phyloP scores from a whole-genome alignment of 371 early-diverging fungal genomes.

The Catenaria anguillulae region DNA sequence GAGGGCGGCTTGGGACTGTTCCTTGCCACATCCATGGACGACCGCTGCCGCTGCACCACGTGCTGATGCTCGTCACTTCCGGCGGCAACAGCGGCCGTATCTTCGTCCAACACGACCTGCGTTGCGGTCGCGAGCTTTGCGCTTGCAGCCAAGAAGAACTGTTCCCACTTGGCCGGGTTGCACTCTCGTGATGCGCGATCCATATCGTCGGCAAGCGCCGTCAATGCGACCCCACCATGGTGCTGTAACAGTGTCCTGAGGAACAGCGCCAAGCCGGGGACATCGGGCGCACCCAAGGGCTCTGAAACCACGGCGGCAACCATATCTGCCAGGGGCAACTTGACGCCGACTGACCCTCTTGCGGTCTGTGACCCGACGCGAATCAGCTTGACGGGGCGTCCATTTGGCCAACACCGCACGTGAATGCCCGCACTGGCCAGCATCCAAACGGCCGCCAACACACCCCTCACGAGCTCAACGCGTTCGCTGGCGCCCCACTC shows the following conservation, averaged over 20 bases:
- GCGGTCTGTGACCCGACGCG: no score
- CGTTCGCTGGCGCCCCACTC: no score
- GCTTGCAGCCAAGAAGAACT: background rate
- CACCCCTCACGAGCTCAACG: background rate
- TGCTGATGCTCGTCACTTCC: no score
- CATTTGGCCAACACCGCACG: background rate
- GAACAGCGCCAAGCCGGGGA: background rate
- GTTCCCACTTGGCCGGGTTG: background rate
- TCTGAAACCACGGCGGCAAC: background rate
- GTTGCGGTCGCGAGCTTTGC: no score
- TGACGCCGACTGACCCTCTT: background rate
- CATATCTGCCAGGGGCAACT: background rate
- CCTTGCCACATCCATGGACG: no score
- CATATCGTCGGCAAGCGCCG: background rate
- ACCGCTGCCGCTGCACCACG: no score
- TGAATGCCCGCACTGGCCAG: background rate
- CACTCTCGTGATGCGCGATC: background rate
- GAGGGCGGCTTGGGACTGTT: no score
- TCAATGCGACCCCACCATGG: background rate
- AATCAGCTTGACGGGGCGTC: background rate
- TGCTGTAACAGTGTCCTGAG: background rate
- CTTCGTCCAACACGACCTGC: background rate
- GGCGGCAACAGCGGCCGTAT: no score
- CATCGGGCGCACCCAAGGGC: background rate
- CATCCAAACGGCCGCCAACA: background rate